Conservation (phyloP, 2,329 filamentous ascomycete species). For the Alternaria gaisen region DNA sequence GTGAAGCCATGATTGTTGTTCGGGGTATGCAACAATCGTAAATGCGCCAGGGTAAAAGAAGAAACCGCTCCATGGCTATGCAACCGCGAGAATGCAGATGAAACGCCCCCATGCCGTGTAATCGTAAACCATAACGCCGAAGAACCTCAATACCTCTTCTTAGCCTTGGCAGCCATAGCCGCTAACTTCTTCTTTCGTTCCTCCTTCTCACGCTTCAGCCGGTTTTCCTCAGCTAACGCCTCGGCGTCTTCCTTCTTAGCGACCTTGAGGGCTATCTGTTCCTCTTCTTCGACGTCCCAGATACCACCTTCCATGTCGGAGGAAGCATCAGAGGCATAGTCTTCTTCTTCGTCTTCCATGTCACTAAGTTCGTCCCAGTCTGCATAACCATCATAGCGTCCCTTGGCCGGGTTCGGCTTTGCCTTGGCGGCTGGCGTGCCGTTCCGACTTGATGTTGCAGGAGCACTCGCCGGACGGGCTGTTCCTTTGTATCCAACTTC, state of each 20-base stretch:
- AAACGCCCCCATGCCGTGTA: slow-evolving; percentile 39
- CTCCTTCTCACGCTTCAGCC: slow-evolving; percentile 46
- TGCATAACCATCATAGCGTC: slow-evolving; percentile 51
- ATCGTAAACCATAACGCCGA: slow-evolving; percentile 39
- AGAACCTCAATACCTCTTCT: slow-evolving; percentile 40
- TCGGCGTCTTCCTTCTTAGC: slow-evolving; percentile 74
- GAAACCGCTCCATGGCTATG: slow-evolving; percentile 45
- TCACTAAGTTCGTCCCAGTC: slow-evolving; percentile 51
- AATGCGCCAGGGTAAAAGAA: slow-evolving; percentile 32
- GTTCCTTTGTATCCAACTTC: slow-evolving; percentile 52
- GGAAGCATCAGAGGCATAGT: slow-evolving; percentile 71
- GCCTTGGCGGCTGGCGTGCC: slow-evolving; percentile 39
- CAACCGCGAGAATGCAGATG: slow-evolving; percentile 36
- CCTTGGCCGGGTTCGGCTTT: slow-evolving; percentile 42
- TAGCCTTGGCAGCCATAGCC: slow-evolving; percentile 42
- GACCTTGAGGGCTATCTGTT: slow-evolving; percentile 67
- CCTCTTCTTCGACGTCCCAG: slow-evolving; percentile 77
- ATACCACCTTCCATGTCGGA: slow-evolving; percentile 82
- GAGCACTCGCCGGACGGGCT: slow-evolving; percentile 36
- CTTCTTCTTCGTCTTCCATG: slow-evolving; percentile 68
- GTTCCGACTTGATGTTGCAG: slow-evolving; percentile 36
- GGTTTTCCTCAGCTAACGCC: slow-evolving; percentile 66
- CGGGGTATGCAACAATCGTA: slow-evolving; percentile 27
- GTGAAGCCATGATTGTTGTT: slow-evolving; percentile 29
- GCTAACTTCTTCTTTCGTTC: slow-evolving; percentile 47